Evolutionary conservation across 2,329 filamentous ascomycete species (phyloP), one percentile per base, ranked within the genome.

Genomic region (Calonectria pseudoreteaudii): DNA sequence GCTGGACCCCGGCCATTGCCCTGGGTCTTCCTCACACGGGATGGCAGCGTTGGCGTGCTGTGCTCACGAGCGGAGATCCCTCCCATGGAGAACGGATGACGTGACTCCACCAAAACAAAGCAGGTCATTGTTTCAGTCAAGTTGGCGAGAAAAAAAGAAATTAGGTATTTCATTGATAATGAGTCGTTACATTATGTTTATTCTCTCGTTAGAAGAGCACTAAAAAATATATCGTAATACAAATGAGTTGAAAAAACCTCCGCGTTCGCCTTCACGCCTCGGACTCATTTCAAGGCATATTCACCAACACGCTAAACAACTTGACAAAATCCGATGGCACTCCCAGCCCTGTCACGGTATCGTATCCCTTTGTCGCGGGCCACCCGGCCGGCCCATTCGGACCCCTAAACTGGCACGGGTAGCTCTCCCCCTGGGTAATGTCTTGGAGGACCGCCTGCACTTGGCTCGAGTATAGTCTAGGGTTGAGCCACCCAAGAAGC

Each of bases 401-500:
- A 68, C 56, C 56, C 56, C 56, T 41, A n/a, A 85, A 87, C 4
- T 74, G 74, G 66, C 88, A 90, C 4, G 85, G 84, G 14, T 78
- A 72, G 69, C 86, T 88, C 62, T 80, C 74, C 0, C 88, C 88
- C 0, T 72, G 74, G 0, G 82, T 84, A 4, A 88, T 83, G 62
- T 90, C 89, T 72, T 81, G 80, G 26, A 90, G 78, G 9, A 83
- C 82, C 0, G 65, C 75, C 44, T 81, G 81, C 28, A 88, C 85
- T 66, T 81, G 72, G 1, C 77, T 60, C 4, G 84, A 84, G 77
- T 91, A 90, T 31, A 91, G 80, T 50, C 81, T 76, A 34, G 86
- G 85, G 75, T 91, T 92, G 44, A 91, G 81, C 83, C 88, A 92
- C 0, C 90, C 91, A 11, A 91, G 80, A 1, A 86, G 82, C 8